A percentile compares a stretch with the other conserved stretches of the same genome.
Conservation (phyloP, 1,139 yeast species). For the Geotrichum cucujoidarum region DNA sequence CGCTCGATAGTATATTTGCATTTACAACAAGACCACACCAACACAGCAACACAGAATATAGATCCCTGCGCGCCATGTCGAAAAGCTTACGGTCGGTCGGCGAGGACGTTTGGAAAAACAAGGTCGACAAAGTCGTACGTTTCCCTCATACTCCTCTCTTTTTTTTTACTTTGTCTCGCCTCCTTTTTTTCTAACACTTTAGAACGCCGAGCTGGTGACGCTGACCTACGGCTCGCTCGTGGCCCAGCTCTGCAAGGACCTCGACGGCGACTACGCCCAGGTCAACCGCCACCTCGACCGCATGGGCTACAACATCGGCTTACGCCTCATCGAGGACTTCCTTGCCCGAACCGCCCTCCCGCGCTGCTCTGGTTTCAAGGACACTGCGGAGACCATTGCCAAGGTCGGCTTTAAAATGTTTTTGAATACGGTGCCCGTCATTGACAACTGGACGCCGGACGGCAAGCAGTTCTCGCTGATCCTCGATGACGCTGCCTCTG, state of each 20-base stretch:
- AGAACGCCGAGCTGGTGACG: conserved; percentile 86
- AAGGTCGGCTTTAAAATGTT: conserved; percentile 89
- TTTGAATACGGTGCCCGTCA: conserved; percentile 70
- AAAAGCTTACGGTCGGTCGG: conserved; percentile 55
- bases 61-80: too few relatives aligned
- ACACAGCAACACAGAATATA: background rate
- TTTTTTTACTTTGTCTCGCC: background rate
- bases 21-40: too few relatives aligned
- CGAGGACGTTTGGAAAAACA: conserved; percentile 90
- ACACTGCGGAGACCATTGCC: conserved; percentile 80
- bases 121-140: conserved; percentile 77
- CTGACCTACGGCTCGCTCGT: conserved; percentile 92
- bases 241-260: conserved; percentile 86
- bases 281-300: conserved; percentile 80
- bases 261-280: conserved; percentile 63
- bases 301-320: conserved; percentile 95
- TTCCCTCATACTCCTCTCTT: conserved; percentile 4
- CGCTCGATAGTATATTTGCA: too few relatives aligned
- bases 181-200: background rate
- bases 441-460: conserved; percentile 74
- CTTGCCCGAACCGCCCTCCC: conserved; percentile 80
- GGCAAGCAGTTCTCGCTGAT: conserved; percentile 69
- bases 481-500: conserved; percentile 66
- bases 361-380: conserved; percentile 73
- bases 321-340: conserved; percentile 87